phyloP scores from a whole-genome alignment of 352 stramenopile species.

The Blastocystis sp. region DNA sequence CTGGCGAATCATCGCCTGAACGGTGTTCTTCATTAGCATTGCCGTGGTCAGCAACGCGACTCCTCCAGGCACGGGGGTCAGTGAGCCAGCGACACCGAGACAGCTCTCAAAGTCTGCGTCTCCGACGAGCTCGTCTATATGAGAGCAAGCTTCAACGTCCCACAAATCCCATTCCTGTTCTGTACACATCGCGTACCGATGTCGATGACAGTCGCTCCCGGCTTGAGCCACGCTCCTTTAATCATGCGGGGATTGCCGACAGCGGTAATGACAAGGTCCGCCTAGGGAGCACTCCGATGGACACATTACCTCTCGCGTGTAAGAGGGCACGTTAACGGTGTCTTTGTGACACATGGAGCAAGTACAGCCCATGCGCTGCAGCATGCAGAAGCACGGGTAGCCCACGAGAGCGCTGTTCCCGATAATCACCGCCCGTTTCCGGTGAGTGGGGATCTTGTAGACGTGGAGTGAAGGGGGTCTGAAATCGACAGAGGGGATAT shows the following conservation, averaged over 20 bases:
- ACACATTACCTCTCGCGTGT: background rate
- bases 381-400: background rate
- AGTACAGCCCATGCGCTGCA: background rate
- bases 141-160: background rate
- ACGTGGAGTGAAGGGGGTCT: background rate
- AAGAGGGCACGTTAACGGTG: background rate
- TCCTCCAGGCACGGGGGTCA: background rate
- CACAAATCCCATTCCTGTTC: background rate
- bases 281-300: background rate
- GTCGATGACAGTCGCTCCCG: background rate
- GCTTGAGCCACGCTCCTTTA: background rate
- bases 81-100: background rate
- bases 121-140: background rate
- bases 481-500: background rate
- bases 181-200: background rate
- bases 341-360: background rate
- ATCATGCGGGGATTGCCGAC: background rate
- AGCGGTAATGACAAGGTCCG: background rate
- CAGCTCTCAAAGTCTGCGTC: background rate
- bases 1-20: background rate
- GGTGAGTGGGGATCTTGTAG: background rate
- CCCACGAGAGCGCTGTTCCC: background rate
- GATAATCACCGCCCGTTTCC: background rate
- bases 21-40: conserved; percentile 8
- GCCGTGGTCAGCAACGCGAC: background rate